These are phyloP conservation scores for Aspergillus intermedius DNA, from an alignment of 2,329 filamentous ascomycete species.

Conservation along the genomic window DNA sequence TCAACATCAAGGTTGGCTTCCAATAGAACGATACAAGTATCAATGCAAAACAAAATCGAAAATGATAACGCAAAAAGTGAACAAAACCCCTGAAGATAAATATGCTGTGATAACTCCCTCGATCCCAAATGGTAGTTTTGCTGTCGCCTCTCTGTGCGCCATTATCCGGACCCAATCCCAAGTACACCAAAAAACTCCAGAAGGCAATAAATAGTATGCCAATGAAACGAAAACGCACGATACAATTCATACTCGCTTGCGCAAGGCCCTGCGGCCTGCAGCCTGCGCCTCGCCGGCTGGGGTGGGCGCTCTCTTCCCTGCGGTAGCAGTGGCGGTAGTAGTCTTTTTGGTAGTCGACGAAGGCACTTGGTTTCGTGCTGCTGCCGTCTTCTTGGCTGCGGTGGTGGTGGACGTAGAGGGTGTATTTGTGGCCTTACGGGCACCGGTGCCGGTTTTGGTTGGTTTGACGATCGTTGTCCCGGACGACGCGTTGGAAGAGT, in stretches of 20 bases:
- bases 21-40: too few relatives aligned
- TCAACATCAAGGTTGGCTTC: too few relatives aligned
- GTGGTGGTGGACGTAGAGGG: conserved; percentile 13
- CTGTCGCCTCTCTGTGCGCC: background rate
- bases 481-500: conserved; percentile 31
- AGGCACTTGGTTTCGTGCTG: conserved; percentile 24
- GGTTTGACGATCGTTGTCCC: conserved; percentile 34
- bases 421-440: conserved; percentile 25
- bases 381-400: conserved; percentile 24
- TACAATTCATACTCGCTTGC: conserved; percentile 30
- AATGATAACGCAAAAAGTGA: too few relatives aligned
- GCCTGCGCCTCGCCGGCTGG: conserved; percentile 22
- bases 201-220: background rate
- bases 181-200: background rate
- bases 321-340: conserved; percentile 26
- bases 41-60: too few relatives aligned
- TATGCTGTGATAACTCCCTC: background rate
- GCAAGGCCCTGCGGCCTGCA: conserved; percentile 33
- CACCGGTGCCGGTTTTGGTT: conserved; percentile 19
- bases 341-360: conserved; percentile 31
- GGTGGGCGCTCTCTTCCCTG: conserved; percentile 8
- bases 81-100: too few relatives aligned
- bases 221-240: background rate
- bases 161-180: background rate
- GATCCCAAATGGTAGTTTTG: background rate